Conservation (phyloP, 2,329 filamentous ascomycete genomes). For the Talaromyces sp. region DNA sequence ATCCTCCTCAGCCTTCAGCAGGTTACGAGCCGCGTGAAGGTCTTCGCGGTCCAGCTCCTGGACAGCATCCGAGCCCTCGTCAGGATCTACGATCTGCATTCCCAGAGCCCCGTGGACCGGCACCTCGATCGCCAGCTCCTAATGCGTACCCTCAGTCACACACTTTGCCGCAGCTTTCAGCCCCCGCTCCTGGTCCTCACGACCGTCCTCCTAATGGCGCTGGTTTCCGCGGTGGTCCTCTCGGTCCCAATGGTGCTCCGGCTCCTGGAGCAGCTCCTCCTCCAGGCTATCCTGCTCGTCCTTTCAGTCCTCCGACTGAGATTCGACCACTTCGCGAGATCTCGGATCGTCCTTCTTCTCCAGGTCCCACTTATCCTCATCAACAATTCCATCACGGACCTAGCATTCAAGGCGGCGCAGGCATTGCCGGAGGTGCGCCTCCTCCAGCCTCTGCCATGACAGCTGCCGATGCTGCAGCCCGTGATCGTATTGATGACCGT, state of each 20-base stretch:
- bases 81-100: constrained; percentile 69
- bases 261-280: constrained; percentile 57
- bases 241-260: constrained; percentile 56
- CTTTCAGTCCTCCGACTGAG: constrained; percentile 78
- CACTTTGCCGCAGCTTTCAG: constrained; percentile 51
- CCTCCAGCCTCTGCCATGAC: constrained; percentile 62
- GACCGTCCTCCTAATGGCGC: constrained; percentile 37
- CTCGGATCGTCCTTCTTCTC: constrained; percentile 76
- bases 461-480: constrained; percentile 65
- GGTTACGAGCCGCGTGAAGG: constrained; percentile 81
- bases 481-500: constrained; percentile 63
- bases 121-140: constrained; percentile 57
- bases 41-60: constrained; percentile 64
- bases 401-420: constrained; percentile 50
- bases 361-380: constrained; percentile 78
- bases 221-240: constrained; percentile 38
- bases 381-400: constrained; percentile 75
- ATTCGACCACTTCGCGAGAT: constrained; percentile 73
- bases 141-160: constrained; percentile 50
- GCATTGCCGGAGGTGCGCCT: constrained; percentile 67
- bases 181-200: constrained; percentile 43
- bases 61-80: constrained; percentile 72
- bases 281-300: constrained; percentile 66
- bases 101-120: constrained; percentile 58
- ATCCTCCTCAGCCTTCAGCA: constrained; percentile 61